These are phyloP conservation scores for Fusarium continuum DNA, from an alignment of 2,329 filamentous ascomycete species.

Conservation along the genomic window DNA sequence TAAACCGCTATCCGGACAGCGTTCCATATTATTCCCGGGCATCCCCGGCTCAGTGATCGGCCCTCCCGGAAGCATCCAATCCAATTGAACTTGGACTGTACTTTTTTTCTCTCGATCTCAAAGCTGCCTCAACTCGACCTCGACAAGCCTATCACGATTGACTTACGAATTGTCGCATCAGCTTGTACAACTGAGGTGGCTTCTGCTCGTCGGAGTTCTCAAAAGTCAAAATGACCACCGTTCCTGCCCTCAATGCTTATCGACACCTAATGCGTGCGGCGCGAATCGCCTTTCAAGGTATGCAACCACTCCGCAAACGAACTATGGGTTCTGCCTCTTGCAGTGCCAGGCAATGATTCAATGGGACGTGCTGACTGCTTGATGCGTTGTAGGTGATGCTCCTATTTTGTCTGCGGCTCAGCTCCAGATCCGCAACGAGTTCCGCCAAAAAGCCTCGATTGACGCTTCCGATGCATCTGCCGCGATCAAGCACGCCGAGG, in stretches of 20 bases:
- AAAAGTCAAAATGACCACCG: slow-evolving; percentile 28
- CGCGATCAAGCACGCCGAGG: slow-evolving; percentile 80
- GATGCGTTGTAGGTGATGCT: slow-evolving; percentile 68
- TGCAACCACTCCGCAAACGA: slow-evolving; percentile 2
- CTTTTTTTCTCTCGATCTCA: slow-evolving; percentile 27
- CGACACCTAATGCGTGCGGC: slow-evolving; percentile 82
- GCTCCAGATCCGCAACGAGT: slow-evolving; percentile 75
- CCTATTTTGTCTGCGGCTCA: slow-evolving; percentile 75
- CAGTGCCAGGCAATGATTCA: no score
- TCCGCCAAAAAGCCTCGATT: slow-evolving; percentile 72
- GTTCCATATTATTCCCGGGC: neutral
- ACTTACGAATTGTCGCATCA: neutral
- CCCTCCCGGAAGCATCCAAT: neutral
- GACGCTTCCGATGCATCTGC: slow-evolving; percentile 64
- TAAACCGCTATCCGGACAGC: neutral
- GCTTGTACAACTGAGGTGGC: no score
- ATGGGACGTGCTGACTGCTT: neutral
- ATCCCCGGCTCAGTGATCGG: neutral
- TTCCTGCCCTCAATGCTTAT: slow-evolving; percentile 80
- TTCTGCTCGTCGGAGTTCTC: neutral
- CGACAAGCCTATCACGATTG: neutral
- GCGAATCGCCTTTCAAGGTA: slow-evolving; percentile 85
- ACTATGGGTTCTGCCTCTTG: neutral
- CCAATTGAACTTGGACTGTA: neutral
- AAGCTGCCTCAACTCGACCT: slow-evolving; percentile 3